A percentile compares a stretch with the other conserved stretches of the same genome.
Conservation (phyloP, 2,329 filamentous ascomycete species). For the Colletotrichum camelliae region DNA sequence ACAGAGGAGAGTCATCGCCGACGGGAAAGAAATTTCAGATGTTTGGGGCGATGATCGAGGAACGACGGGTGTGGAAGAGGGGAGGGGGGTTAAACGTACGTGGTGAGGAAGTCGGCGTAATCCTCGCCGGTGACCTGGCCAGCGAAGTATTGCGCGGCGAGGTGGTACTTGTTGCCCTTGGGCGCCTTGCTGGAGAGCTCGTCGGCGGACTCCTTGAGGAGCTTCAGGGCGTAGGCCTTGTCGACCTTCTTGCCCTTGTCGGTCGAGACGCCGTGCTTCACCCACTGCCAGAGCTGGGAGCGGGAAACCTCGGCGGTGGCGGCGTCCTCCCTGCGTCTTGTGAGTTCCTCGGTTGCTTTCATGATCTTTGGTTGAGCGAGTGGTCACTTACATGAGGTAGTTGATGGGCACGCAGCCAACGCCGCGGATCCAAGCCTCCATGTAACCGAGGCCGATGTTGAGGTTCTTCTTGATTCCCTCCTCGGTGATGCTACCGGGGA, state of each 20-base stretch:
- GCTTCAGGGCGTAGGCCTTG: conserved; percentile 86
- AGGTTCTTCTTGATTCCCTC: conserved; percentile 97
- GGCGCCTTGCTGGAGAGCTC: conserved; percentile 75
- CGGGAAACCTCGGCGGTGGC: conserved; percentile 96
- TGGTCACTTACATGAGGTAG: conserved; percentile 76
- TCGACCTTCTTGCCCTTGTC: conserved; percentile 91
- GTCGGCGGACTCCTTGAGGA: conserved; percentile 86
- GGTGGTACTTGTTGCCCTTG: conserved; percentile 88
- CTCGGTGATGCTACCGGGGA: conserved; percentile 90
- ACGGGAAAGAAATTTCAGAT: background rate
- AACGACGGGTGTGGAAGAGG: background rate
- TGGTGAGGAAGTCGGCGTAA: conserved; percentile 94
- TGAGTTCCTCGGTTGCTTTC: background rate
- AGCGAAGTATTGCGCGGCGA: conserved; percentile 92
- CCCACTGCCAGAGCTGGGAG: conserved; percentile 97
- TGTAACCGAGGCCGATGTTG: conserved; percentile 95
- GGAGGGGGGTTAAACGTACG: conserved; percentile 54
- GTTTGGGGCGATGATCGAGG: background rate
- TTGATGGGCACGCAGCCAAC: conserved; percentile 98
- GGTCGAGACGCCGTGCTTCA: conserved; percentile 74
- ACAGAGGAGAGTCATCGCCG: background rate
- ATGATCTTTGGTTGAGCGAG: background rate
- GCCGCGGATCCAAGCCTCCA: conserved; percentile 97
- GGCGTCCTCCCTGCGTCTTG: conserved; percentile 74
- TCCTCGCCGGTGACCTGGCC: conserved; percentile 95